Percentiles rank a stretch among this genome's conserved stretches.
Conservation (phyloP, 345 rosid species). For the Gossypium bickii region DNA sequence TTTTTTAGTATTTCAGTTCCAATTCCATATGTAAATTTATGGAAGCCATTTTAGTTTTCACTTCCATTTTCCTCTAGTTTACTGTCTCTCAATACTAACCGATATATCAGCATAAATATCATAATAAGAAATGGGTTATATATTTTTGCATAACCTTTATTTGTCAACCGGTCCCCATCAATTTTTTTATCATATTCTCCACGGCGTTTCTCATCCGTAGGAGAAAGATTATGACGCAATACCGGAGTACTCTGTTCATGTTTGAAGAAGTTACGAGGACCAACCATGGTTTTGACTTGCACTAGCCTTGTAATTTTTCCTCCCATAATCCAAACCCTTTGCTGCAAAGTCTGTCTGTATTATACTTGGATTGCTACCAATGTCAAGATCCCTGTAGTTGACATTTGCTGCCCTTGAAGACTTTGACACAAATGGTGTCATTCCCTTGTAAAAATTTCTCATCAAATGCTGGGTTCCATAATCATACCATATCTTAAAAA, state of each 20-base stretch:
- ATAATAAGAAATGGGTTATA: not conserved
- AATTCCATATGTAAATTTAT: not conserved
- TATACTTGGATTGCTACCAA: conserved; percentile 32
- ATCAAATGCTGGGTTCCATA: conserved; percentile 23
- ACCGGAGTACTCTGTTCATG: conserved; percentile 34
- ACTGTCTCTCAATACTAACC: not conserved
- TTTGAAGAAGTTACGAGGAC: conserved; percentile 36
- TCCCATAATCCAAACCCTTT: conserved; percentile 29
- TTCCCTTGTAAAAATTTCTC: conserved; percentile 29
- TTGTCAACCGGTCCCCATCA: not conserved
- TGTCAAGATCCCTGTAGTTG: conserved; percentile 63
- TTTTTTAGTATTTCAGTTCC: no score
- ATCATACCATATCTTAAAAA: conserved; percentile 23
- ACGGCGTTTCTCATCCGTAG: not conserved
- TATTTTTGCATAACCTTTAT: not conserved
- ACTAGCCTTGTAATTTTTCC: conserved; percentile 14
- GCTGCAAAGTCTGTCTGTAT: conserved; percentile 26
- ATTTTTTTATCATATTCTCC: not conserved
- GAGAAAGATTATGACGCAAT: not conserved
- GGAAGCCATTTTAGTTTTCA: not conserved
- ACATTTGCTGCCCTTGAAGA: conserved; percentile 54
- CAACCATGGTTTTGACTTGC: conserved; percentile 30
- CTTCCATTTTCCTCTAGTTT: not conserved
- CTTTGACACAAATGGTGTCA: conserved; percentile 41
- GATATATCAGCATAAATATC: not conserved